Base-by-base conservation (phyloP, 352 stramenopile genomes). In the Globisporangium uncinulatum region DNA sequence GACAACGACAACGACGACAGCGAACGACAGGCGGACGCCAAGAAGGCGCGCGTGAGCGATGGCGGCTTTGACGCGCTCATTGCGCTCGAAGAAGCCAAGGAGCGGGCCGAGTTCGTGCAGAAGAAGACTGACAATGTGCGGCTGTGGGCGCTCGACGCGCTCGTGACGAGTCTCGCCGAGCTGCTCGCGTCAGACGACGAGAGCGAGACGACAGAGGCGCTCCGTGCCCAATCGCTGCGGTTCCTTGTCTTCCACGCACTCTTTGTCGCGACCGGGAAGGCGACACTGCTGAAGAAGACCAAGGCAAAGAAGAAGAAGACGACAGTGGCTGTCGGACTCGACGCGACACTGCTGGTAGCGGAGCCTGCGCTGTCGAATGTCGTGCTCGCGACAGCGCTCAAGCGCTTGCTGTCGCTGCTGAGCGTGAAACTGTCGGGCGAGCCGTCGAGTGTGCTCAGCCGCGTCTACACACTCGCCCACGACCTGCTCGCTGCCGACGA, bases 181-280 rank as follows among this genome's bases (percentile, higher is more conserved):
- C 54, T 73, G 47, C 59, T 81, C 6, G 50, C 56, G 29, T 74
- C 19, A 4, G 67, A 76, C 39, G 55, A 10, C 20, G 42, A 70
- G 7, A 61, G 60, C 2, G 47, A 67, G 9, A 24, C 53, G 10
- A 42, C 37, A 5, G 56, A 56, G 29, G 55, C 57, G 50, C 52
- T 87, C 39, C 57, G 79, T 32, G 62, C 75, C 21, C 60, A 77
- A 4, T 57, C 75, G 61, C 71, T 94, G 13, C 62, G 65, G 2
- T 94, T 94, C 61, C 59, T 92, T 15, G 62, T 87, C 37, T 76
- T 81, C 55, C 76, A 92, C 67, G 71, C 81, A 34, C 89, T 92
- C 66, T 92, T 88, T 61, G 60, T 52, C 14, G 21, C 70, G 9
- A 61, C 59, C 6, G 57, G 54, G 14, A 65, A 72, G 36, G 60